Base-by-base conservation (phyloP, 2,329 filamentous ascomycete species). In the Colletotrichum cordylinicola region DNA sequence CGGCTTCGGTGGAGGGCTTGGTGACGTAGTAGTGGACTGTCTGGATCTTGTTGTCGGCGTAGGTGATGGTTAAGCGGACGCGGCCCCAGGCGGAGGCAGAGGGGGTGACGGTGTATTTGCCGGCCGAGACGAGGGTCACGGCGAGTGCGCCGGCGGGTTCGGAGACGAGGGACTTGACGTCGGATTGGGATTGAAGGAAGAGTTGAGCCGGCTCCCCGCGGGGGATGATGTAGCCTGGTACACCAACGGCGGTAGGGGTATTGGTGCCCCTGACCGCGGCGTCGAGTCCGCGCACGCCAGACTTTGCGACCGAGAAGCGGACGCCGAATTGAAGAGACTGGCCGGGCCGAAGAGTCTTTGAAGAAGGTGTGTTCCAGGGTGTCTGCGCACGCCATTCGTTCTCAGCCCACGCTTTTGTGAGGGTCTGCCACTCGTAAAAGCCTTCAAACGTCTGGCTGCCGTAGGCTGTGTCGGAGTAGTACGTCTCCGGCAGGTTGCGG, bases 381-480 rank as follows among this genome's bases (percentile, higher is more conserved):
- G 61, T 58, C 6, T 70, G 65, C 0, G 72, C 79, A 1, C 82
- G 84, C 91, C 91, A 93, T 78, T 92, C 90, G 0, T 87, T 87
- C 77, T 91, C 88, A 0, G 88, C 89, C 82, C 87, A 92, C 0
- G 90, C 90, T 73, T 87, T 85, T 18, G 85, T 88, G 66, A 90
- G 84, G 0, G 88, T 85, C 77, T 91, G 88, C 90, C 90, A 93
- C 77, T 91, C 90, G 76, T 92, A 92, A 73, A 90, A 87, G 1
- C 90, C 91, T 77, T 93, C 91, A 75, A 90, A 92, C 0, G 87
- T 89, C 78, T 92, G 90, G 67, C 87, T 89, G 9, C 83, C 85
- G 78, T 91, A 91, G 13, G 77, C 79, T 0, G 86, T 85, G 8
- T 81, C 82, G 0, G 84, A 82, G 39, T 85, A 84, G 3, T 78